Evolutionary conservation across 2,329 filamentous ascomycete genomes (phyloP), one percentile per base, ranked within the genome.

Genomic region (Colletotrichum sp.): DNA sequence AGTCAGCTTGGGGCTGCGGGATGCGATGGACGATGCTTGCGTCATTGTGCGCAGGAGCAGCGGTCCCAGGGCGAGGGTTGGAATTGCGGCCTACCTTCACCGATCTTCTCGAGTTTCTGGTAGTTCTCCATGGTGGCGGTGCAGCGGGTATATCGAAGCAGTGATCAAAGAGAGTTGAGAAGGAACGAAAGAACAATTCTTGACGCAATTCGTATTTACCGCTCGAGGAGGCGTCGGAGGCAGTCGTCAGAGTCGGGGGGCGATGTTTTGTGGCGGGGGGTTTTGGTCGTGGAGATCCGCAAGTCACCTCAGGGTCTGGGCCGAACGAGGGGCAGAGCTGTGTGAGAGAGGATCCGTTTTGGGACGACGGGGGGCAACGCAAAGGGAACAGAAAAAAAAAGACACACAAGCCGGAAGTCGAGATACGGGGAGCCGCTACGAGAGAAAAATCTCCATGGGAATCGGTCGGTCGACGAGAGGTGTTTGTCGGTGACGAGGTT

Each of bases 31-130:
- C 44, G 49, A 34, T 34, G 34, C 59, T 68, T 60, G 71, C 65
- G 57, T 24, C 39, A 77, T 64, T 44, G 39, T 59, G 28, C 21
- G 66, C 36, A 24, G n/a, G 16, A 12, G 60, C 55, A 26, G 28
- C 34, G 10, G 26, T 59, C 36, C 10, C 24, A 7, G 49, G 16
- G 44, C 55, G 60, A 36, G 57, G 34, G 24, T 26, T 28, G 18
- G 59, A 30, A n/a, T 36, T 26, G 62, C 32, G 32, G 85, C 91
- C 81, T 88, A 97, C 96, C 96, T 92, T 98, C 96, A 86, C 96
- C 96, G 82, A 98, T 96, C 90, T 98, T 98, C 89, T 98, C 96
- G 82, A 98, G 91, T 88, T 98, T 98, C 87, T 98, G 95, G 86
- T 98, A 98, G 87, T 98, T 98, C 86, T 98, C 95, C 96, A 98